Base-by-base conservation (phyloP, 2,329 filamentous ascomycete species). In the Aschersonia sp. region DNA sequence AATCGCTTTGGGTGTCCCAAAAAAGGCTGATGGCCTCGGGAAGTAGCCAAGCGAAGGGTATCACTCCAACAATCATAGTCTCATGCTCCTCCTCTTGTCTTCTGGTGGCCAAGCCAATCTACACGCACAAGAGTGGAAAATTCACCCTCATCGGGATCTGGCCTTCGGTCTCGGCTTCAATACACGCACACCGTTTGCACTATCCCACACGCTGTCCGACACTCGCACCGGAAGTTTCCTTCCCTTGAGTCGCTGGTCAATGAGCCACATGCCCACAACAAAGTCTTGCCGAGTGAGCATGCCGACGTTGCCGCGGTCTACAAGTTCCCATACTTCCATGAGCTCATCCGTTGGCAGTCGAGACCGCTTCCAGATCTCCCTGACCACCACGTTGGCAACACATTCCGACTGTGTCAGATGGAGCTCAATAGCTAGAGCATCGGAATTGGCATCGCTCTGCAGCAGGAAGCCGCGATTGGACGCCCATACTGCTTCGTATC, bases 401-500 rank as follows among this genome's bases (percentile, higher is more conserved):
- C 74, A 70, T 10, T 78, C 72, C 1, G 64, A 63, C 4, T 61
- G 53, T 5, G 64, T 60, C 30, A 54, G 52, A 43, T 51, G 51
- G 30, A n/a, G 12, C 56, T 55, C 5, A 53, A 45, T 4, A 48
- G 43, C 31, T 20, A 20, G 20, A 9, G 9, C 29, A 31, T 7
- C 28, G 31, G 50, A 50, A 30, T 48, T 51, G 47, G 53, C 52
- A 9, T 51, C 48, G 10, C 50, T 29, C 2, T 65, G 56, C 2
- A 74, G 59, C 6, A 77, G 64, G 0, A 79, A 50, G 0, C 85
- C 85, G 45, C 80, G 78, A 56, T 92, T 92, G 42, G 84, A 86
- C 1, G 86, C 86, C 85, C 85, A 92, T 1, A 92, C 76, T 2
- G 84, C 86, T 61, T 91, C 86, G 61, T 92, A 92, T 1, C 86